A percentile compares a stretch with the other conserved stretches of the same genome.
Evolutionary conservation across 1,284 basidiomycete species (phyloP).

Genomic region (Cutaneotrichosporon sp.): DNA sequence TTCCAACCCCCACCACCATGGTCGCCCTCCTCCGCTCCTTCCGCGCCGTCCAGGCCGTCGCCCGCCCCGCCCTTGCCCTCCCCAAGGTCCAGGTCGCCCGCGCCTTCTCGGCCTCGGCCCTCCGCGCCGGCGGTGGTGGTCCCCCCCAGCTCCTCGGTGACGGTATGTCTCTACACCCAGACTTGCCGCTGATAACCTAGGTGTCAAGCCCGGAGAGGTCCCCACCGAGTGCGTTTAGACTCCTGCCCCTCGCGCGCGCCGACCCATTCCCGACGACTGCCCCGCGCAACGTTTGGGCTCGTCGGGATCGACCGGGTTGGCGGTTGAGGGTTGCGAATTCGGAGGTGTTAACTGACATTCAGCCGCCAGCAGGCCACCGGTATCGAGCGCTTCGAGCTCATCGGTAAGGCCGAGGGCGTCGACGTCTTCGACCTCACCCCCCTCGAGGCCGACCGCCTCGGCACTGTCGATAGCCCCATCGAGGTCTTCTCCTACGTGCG

Average conservation of each 20-base stretch:
- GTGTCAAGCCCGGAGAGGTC: slow-evolving; percentile 35
- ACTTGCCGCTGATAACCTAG: not conserved
- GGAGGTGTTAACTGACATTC: not conserved
- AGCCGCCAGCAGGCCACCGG: slow-evolving; percentile 87
- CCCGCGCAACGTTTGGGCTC: not conserved
- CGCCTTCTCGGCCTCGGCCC: slow-evolving; percentile 47
- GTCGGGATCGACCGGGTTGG: not conserved
- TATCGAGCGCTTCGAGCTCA: slow-evolving; percentile 90
- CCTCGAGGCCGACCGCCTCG: slow-evolving; percentile 80
- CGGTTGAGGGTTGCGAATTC: not conserved
- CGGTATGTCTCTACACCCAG: not conserved
- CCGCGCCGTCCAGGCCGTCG: slow-evolving; percentile 37
- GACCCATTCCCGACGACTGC: not conserved
- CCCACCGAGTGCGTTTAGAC: slow-evolving; percentile 50
- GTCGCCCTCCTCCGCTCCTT: slow-evolving; percentile 44
- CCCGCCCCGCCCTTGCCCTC: slow-evolving; percentile 28
- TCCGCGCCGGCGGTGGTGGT: slow-evolving; percentile 34
- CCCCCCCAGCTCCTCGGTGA: slow-evolving; percentile 37
- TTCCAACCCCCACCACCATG: slow-evolving; percentile 33
- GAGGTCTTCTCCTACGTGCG: slow-evolving; percentile 83
- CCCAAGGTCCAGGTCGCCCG: slow-evolving; percentile 22
- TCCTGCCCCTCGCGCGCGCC: not conserved
- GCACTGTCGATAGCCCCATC: slow-evolving; percentile 86
- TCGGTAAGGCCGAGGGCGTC: slow-evolving; percentile 84
- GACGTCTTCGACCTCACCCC: slow-evolving; percentile 90